These are phyloP conservation scores for Pythium pyrilobum DNA, from an alignment of 352 stramenopile genomes.

Conservation along the genomic window DNA sequence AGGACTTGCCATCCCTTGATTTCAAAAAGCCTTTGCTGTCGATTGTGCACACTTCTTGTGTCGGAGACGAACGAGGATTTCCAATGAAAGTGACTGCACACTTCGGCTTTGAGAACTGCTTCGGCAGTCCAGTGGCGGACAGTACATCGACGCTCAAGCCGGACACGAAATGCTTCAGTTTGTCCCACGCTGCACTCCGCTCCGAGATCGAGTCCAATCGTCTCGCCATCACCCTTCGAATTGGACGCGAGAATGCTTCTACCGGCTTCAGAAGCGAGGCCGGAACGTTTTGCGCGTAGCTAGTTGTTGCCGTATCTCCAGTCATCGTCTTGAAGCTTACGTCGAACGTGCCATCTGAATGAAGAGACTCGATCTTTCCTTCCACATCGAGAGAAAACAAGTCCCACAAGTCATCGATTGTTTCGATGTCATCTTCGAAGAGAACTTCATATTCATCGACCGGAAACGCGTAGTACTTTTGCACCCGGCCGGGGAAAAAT, in stretches of 20 bases:
- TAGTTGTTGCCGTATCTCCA: neutral
- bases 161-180: constrained; percentile 33
- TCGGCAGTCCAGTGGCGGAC: constrained; percentile 37
- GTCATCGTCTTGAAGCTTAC: constrained; percentile 26
- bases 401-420: constrained; percentile 51
- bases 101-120: constrained; percentile 20
- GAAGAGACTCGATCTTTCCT: constrained; percentile 42
- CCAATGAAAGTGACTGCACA: constrained; percentile 48
- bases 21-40: neutral
- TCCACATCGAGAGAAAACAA: constrained; percentile 56
- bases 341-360: constrained; percentile 49
- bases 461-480: constrained; percentile 45
- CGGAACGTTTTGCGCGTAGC: constrained; percentile 25
- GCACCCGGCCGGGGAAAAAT: constrained; percentile 52
- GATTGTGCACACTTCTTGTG: neutral
- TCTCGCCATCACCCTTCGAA: constrained; percentile 35
- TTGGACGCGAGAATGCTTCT: constrained; percentile 28
- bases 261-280: constrained; percentile 38
- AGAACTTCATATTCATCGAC: constrained; percentile 41
- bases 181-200: constrained; percentile 18
- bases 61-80: constrained; percentile 16
- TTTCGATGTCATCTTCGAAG: constrained; percentile 54
- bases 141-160: constrained; percentile 40
- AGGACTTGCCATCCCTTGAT: neutral
- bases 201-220: constrained; percentile 21